phyloP scores from a whole-genome alignment of 805 yeast genomes.

The Jamesozyma jinghongensis region DNA sequence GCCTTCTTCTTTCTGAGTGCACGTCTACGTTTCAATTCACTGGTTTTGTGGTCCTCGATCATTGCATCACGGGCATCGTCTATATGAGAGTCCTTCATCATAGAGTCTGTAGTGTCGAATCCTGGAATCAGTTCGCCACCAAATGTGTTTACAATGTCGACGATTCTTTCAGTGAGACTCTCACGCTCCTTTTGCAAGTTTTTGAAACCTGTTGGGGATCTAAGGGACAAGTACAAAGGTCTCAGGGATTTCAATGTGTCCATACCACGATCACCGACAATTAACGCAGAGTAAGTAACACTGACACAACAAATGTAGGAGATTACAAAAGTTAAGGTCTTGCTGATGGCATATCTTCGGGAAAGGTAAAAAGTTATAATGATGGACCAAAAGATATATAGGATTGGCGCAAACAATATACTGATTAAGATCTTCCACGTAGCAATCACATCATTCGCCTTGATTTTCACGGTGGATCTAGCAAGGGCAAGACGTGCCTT shows the following conservation, averaged over 20 bases:
- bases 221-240: slow-evolving; percentile 64
- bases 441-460: slow-evolving; percentile 90
- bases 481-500: slow-evolving; percentile 77
- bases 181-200: slow-evolving; percentile 55
- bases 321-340: slow-evolving; percentile 31
- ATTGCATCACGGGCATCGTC: slow-evolving; percentile 1
- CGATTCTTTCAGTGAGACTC: slow-evolving; percentile 60
- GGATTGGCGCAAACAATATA: slow-evolving; percentile 78
- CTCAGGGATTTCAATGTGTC: slow-evolving; percentile 76
- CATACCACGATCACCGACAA: slow-evolving; percentile 89
- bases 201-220: slow-evolving; percentile 45
- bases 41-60: slow-evolving; percentile 30
- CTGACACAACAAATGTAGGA: slow-evolving; percentile 57
- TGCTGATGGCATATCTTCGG: slow-evolving; percentile 14
- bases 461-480: slow-evolving; percentile 78
- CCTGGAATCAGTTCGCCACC: slow-evolving; percentile 88
- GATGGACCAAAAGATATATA: slow-evolving; percentile 72
- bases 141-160: slow-evolving; percentile 65
- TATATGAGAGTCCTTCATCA: slow-evolving; percentile 13
- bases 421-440: slow-evolving; percentile 93
- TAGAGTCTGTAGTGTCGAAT: slow-evolving; percentile 41
- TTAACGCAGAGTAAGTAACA: slow-evolving; percentile 82
- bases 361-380: slow-evolving; percentile 35
- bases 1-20: slow-evolving; percentile 21
- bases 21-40: slow-evolving; percentile 32